Evolutionary conservation across 495 filamentous ascomycete genomes (phyloP).

Genomic region (Xylaria grammica): DNA sequence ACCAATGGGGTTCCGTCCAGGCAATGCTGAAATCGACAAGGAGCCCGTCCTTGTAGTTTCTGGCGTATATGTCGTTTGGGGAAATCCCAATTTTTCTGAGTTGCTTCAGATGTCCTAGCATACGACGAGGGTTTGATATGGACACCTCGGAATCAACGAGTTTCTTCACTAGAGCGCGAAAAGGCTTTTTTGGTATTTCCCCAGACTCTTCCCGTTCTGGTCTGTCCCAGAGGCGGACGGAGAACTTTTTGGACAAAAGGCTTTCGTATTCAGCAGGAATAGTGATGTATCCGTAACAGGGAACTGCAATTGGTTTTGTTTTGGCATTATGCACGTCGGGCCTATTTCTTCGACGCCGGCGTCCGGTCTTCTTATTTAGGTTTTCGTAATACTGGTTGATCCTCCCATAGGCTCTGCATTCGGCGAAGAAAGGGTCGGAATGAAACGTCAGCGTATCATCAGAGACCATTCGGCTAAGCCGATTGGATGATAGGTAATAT

Average conservation of each 20-base stretch:
- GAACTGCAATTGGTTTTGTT: slow-evolving; percentile 14
- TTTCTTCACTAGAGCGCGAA: slow-evolving; percentile 29
- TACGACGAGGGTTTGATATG: not conserved
- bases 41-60: slow-evolving; percentile 26
- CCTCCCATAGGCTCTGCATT: slow-evolving; percentile 28
- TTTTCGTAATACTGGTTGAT: slow-evolving; percentile 21
- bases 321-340: not conserved
- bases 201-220: slow-evolving; percentile 6
- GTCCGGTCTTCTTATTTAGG: not conserved
- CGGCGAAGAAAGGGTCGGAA: slow-evolving; percentile 23
- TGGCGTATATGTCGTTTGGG: slow-evolving; percentile 14
- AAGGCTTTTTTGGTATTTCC: slow-evolving; percentile 13
- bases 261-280: slow-evolving; percentile 23
- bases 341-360: not conserved
- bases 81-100: slow-evolving; percentile 26
- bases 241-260: not conserved
- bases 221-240: not conserved
- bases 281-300: slow-evolving; percentile 22
- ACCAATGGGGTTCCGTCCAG: slow-evolving; percentile 19
- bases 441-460: not conserved
- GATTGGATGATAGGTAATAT: not conserved
- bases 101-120: slow-evolving; percentile 21
- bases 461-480: not conserved
- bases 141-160: slow-evolving; percentile 6
- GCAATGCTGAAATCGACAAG: slow-evolving; percentile 29